Evolutionary conservation across 768 basidiomycete species (phyloP), one percentile per base, ranked within the genome.

Genomic region (Suillus paluster): DNA sequence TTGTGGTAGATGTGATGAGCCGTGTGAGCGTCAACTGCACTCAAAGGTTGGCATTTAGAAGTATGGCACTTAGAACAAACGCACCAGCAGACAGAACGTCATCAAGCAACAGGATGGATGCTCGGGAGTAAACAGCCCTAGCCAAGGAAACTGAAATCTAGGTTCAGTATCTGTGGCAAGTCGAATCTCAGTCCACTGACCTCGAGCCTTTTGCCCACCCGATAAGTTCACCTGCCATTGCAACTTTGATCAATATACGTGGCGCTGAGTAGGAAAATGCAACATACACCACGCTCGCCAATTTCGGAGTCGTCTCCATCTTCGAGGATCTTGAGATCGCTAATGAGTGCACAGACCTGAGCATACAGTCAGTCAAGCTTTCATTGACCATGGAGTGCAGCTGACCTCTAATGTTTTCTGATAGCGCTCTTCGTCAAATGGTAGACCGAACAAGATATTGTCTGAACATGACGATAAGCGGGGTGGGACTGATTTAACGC

Each of bases 261-360:
- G 15, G 48, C 5, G 7, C 17, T 44, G 8, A 38, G 27, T 38
- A 33, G 11, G 27, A 19, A 33, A 30, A 34, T n/a, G 10, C 5
- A 10, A 25, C 74, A 15, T 70, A 92, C 92, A 27, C 92, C 92
- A 36, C 91, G 87, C 78, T 94, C 92, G 21, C 92, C 92, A 59
- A 94, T 94, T 73, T 95, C 93, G 0, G 92, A 87, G 66, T 91
- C 88, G 66, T 95, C 93, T 1, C 93, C 92, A 67, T 95, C 93
- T 70, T 95, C 94, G 17, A 95, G 78, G 59, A 95, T 93, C 55
- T 87, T 84, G 38, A 95, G 79, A 69, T 95, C 93, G 59, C 80
- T 84, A 23, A 88, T 77, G 23, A 95, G 79, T 1, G 92, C 91
- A 62, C 86, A 86, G 48, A 60, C 30, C 59, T 60, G 14, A 33